Percentiles rank a stretch among this genome's conserved stretches.
These are phyloP conservation scores for Kodamaea hsintzibuensis DNA, from an alignment of 805 yeast species.

Conservation along the genomic window DNA sequence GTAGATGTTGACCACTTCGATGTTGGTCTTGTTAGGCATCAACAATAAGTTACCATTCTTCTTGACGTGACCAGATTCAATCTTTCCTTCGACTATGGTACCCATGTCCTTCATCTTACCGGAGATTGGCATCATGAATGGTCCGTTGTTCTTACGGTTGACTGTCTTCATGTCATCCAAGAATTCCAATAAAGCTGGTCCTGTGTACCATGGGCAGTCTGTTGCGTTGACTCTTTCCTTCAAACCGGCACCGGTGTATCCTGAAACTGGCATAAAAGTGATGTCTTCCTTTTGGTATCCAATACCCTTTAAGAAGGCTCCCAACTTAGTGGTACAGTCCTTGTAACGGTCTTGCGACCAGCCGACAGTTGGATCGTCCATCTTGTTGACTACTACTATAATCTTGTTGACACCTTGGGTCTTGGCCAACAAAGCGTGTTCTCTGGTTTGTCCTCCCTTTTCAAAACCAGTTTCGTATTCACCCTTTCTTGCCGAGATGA, in stretches of 20 bases:
- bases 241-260: conserved; percentile 95
- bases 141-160: conserved; percentile 87
- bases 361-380: conserved; percentile 96
- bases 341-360: conserved; percentile 97
- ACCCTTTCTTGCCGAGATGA: conserved; percentile 97
- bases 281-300: conserved; percentile 91
- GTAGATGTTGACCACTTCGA: conserved; percentile 85
- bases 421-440: conserved; percentile 95
- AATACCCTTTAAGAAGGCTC: conserved; percentile 75
- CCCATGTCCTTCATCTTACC: conserved; percentile 97
- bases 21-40: conserved; percentile 87
- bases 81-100: conserved; percentile 96
- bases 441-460: conserved; percentile 98
- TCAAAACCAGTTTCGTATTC: conserved; percentile 99
- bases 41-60: conserved; percentile 72
- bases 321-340: conserved; percentile 87
- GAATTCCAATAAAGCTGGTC: conserved; percentile 89
- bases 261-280: conserved; percentile 94
- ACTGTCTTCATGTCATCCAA: conserved; percentile 79
- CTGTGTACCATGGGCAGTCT: conserved; percentile 90
- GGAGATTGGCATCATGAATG: conserved; percentile 95
- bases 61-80: conserved; percentile 91
- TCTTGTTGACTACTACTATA: conserved; percentile 93
- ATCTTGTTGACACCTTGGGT: conserved; percentile 97
- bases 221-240: conserved; percentile 75